Conservation (phyloP, 2,329 filamentous ascomycete species). For the Eurotiales sp. region DNA sequence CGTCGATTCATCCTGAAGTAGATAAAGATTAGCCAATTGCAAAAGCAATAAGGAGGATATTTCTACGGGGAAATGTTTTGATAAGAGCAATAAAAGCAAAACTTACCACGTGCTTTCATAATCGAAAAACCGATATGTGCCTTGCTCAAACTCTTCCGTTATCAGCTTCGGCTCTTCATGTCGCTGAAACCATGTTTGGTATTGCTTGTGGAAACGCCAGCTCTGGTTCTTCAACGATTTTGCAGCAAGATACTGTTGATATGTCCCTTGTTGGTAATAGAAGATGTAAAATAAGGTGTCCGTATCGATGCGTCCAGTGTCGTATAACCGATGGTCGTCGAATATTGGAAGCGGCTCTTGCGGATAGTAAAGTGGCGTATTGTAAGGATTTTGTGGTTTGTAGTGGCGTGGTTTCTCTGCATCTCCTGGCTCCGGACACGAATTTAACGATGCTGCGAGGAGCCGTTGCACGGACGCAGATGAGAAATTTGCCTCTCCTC, state of each 20-base stretch:
- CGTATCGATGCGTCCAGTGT: constrained; percentile 72
- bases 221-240: constrained; percentile 98
- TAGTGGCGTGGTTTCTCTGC: constrained; percentile 80
- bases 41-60: not conserved
- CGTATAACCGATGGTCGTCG: constrained; percentile 84
- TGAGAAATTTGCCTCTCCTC: constrained; percentile 42
- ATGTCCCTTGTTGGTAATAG: constrained; percentile 95
- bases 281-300: constrained; percentile 98
- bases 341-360: constrained; percentile 90
- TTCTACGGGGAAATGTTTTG: no score
- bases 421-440: constrained; percentile 71
- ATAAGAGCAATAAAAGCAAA: constrained; percentile 8
- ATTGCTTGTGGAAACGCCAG: constrained; percentile 99
- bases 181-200: constrained; percentile 98
- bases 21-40: constrained; percentile 17
- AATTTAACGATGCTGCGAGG: constrained; percentile 70
- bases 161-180: constrained; percentile 99
- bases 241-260: constrained; percentile 91
- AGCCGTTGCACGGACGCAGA: constrained; percentile 62
- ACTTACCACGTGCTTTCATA: constrained; percentile 97
- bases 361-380: constrained; percentile 79
- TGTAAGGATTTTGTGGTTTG: constrained; percentile 75
- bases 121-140: constrained; percentile 98
- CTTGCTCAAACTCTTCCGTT: constrained; percentile 97
- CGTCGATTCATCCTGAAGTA: constrained; percentile 87